A percentile compares a stretch with the other conserved stretches of the same genome.
phyloP scores from a whole-genome alignment of 1,139 yeast genomes.

The Geotrichum reessii region DNA sequence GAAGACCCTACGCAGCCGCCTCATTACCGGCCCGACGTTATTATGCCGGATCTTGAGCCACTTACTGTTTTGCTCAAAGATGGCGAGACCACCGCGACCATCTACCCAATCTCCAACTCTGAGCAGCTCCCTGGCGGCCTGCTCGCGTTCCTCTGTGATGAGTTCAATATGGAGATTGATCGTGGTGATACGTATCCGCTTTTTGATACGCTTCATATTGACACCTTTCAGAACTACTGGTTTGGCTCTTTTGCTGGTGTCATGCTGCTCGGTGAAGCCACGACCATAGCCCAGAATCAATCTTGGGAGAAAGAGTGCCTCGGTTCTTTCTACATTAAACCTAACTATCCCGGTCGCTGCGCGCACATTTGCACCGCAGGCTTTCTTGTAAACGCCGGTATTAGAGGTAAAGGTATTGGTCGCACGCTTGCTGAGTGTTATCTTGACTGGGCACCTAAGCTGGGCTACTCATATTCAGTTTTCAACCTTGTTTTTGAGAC shows the following conservation, averaged over 20 bases:
- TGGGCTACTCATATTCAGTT: constrained; percentile 79
- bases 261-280: constrained; percentile 61
- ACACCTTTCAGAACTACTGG: constrained; percentile 78
- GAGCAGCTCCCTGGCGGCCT: constrained; percentile 67
- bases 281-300: constrained; percentile 38
- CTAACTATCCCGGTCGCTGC: constrained; percentile 88
- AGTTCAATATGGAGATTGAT: constrained; percentile 86
- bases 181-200: constrained; percentile 85
- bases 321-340: constrained; percentile 77
- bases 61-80: constrained; percentile 74
- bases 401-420: constrained; percentile 91
- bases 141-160: constrained; percentile 77
- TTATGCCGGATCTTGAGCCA: constrained; percentile 32
- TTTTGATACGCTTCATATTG: constrained; percentile 66
- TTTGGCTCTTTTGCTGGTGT: constrained; percentile 75
- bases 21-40: constrained; percentile 41
- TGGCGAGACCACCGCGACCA: constrained; percentile 86
- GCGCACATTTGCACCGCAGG: constrained; percentile 91
- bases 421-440: constrained; percentile 75
- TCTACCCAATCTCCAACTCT: constrained; percentile 71
- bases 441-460: constrained; percentile 81
- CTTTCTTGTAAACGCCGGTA: constrained; percentile 85
- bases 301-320: constrained; percentile 90
- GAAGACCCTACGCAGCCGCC: constrained; percentile 43
- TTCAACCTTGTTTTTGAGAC: constrained; percentile 87